Base-by-base conservation (phyloP, 73 alveolate species). In the Paramecium pentaurelia region DNA sequence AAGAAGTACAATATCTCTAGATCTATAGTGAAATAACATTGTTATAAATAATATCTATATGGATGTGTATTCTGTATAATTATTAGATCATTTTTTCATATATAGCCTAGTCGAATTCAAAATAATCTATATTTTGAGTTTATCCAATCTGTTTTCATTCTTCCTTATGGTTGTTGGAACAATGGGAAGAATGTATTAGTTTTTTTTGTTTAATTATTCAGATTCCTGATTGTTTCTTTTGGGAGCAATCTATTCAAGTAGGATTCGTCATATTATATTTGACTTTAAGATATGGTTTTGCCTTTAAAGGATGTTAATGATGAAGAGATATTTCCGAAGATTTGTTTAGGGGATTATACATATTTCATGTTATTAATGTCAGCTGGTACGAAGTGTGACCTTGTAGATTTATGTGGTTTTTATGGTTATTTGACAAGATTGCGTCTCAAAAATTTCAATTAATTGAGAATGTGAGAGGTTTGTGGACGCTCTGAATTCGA, bases 131-230 rank as follows among this genome's bases (percentile, higher is more conserved):
- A 64, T 28, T 32, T 64, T 64, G 84, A 64, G 84, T 64, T 64
- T 64, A 64, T 64, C 84, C 84, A 64, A 64, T 64, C 84, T 28
- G 84, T 64, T 64, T 64, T 64, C 84, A 64, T 64, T 64, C 84
- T 64, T 12, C 42, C 47, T 64, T 64, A 32, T 10, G 84, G 84
- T 64, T 25, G 49, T 64, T 64, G 47, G 28, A 64, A 64, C 47
- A 64, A 64, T 64, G 84, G 47, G 11, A 27, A 28, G 0, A 32
- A 6, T 64, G 25, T 28, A 3, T 12, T 64, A 10, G 8, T 28
- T 64, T 64, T 64, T 34, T 51, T 64, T 34, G 42, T 28, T 64
- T 54, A 54, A 54, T 54, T 54, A 5, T 54, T 54, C 34, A 54
- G 32, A 25, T 54, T 54, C 9, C 70, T 54, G 28, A 16, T 54